phyloP scores from a whole-genome alignment of 2,329 filamentous ascomycete species.

The Fusarium anthophilum region DNA sequence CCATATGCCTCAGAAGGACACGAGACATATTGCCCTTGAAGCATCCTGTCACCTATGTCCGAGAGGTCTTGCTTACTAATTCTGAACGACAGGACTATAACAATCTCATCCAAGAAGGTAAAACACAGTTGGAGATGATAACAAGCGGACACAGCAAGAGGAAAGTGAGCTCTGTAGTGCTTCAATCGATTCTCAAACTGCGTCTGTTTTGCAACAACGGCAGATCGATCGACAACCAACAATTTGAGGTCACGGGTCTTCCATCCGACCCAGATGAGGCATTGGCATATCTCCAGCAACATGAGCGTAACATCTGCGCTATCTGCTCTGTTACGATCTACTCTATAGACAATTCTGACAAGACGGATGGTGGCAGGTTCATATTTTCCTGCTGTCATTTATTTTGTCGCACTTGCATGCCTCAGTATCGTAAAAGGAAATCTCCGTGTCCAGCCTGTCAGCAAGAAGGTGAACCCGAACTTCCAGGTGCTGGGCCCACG shows the following conservation, averaged over 20 bases:
- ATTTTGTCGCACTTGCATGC: background rate
- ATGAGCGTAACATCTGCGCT: background rate
- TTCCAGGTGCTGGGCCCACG: fast-evolving
- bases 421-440: background rate
- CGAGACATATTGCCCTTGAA: fast-evolving
- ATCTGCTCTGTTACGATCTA: background rate
- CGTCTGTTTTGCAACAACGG: background rate
- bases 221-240: background rate
- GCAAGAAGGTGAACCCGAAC: background rate
- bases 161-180: background rate
- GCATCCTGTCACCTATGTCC: fast-evolving
- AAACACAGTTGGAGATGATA: background rate
- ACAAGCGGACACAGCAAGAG: background rate
- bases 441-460: background rate
- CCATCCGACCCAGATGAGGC: background rate
- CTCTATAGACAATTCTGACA: background rate
- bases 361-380: background rate
- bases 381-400: background rate
- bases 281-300: background rate
- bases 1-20: background rate
- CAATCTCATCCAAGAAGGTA: background rate
- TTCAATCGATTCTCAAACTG: background rate
- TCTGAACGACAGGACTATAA: background rate
- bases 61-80: background rate
- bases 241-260: background rate